These are phyloP conservation scores for Angomonas deanei DNA, from an alignment of 208 protist species.

Conservation along the genomic window DNA sequence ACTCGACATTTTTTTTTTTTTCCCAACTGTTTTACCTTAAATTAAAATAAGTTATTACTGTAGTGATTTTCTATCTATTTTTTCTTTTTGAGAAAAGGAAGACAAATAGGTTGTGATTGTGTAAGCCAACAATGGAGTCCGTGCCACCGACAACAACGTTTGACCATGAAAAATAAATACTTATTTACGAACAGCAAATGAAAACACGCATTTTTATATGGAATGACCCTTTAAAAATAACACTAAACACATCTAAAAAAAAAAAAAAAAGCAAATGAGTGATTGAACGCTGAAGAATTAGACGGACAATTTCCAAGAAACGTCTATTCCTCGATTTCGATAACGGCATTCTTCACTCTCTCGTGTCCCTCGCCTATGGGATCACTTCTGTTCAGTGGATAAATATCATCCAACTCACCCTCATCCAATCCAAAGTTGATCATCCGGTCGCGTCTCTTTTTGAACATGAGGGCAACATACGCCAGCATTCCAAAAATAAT, in stretches of 20 bases:
- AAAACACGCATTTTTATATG: not conserved
- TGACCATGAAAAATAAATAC: not conserved
- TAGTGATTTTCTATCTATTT: constrained; percentile 1
- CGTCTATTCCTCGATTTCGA: constrained; percentile 61
- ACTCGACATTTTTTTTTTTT: constrained; percentile 8
- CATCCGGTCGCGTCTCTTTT: constrained; percentile 69
- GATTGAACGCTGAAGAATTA: not conserved
- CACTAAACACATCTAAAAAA: no score
- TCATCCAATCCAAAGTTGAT: constrained; percentile 69
- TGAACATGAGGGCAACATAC: constrained; percentile 58
- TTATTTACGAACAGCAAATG: not conserved
- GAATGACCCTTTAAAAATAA: no score
- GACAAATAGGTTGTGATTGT: not conserved
- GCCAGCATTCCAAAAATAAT: constrained; percentile 23
- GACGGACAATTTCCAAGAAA: not conserved
- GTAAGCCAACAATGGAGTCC: no score
- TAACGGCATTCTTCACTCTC: constrained; percentile 41
- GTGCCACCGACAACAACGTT: constrained; percentile 1
- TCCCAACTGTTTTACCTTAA: not conserved
- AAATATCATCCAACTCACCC: constrained; percentile 47
- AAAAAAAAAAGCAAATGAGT: constrained; percentile 4
- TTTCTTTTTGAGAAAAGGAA: not conserved
- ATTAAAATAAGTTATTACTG: not conserved
- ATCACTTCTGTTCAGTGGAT: not conserved
- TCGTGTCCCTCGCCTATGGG: not conserved